These are phyloP conservation scores for Leishmania major DNA, from an alignment of 208 protist species.

Conservation along the genomic window DNA sequence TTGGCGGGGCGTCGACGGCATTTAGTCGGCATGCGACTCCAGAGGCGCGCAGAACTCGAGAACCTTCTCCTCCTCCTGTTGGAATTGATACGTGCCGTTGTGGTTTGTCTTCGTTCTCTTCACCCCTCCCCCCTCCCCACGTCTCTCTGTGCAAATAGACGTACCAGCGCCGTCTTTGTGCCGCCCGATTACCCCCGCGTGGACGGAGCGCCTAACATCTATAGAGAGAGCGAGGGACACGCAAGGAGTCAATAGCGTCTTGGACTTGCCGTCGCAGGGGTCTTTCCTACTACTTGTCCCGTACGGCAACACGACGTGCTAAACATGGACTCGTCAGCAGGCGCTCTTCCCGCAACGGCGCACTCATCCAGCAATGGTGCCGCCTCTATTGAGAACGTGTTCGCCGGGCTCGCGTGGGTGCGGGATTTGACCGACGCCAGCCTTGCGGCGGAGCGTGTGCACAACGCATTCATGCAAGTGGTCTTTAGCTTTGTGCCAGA, in stretches of 20 bases:
- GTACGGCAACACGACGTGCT: neutral
- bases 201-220: neutral
- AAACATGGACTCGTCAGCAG: constrained; percentile 14
- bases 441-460: constrained; percentile 59
- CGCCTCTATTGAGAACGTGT: constrained; percentile 57
- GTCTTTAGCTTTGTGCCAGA: constrained; percentile 63
- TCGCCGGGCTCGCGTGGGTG: constrained; percentile 67
- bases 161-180: neutral
- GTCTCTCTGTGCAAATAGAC: neutral
- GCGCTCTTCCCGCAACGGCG: neutral
- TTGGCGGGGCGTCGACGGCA: neutral
- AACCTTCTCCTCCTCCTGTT: neutral
- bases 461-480: constrained; percentile 70
- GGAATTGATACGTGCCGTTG: too few relatives aligned
- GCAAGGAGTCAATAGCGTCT: neutral
- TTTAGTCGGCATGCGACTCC: neutral
- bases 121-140: neutral
- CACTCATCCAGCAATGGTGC: neutral
- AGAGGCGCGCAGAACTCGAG: neutral
- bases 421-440: constrained; percentile 64
- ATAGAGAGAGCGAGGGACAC: neutral
- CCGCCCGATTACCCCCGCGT: neutral
- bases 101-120: neutral
- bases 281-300: neutral
- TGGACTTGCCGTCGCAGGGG: too few relatives aligned